Conservation (phyloP, 169 alveolate genomes). For the Amoebophrya sp. region DNA sequence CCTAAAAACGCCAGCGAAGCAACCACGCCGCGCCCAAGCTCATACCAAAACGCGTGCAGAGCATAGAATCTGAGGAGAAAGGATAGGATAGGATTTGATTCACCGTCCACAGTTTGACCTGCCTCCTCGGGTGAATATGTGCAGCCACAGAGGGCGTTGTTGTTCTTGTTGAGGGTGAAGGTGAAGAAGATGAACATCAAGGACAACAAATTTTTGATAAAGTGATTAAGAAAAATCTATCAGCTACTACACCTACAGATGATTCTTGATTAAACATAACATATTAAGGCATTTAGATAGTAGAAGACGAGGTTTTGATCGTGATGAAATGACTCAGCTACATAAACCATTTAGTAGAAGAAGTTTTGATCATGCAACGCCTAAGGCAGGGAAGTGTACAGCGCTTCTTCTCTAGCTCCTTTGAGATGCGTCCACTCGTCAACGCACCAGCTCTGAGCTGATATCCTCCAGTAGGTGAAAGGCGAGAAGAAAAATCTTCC, state of each 20-base stretch:
- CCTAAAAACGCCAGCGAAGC: background rate
- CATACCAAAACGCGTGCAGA: slow-evolving; percentile 19
- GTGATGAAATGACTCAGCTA: background rate
- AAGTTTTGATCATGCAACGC: background rate
- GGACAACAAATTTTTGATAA: too few relatives aligned
- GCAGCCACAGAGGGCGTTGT: too few relatives aligned
- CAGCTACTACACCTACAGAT: too few relatives aligned
- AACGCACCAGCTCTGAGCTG: background rate
- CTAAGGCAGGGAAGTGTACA: background rate
- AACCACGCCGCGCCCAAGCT: background rate
- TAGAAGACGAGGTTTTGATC: background rate
- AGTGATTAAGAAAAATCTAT: too few relatives aligned
- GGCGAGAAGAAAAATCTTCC: background rate
- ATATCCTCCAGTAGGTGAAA: slow-evolving; percentile 7
- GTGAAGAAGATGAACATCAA: too few relatives aligned
- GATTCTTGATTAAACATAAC: background rate
- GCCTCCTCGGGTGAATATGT: too few relatives aligned
- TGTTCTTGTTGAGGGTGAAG: too few relatives aligned
- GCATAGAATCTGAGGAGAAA: background rate
- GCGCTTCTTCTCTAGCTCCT: background rate
- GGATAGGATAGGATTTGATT: too few relatives aligned
- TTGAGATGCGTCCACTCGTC: background rate
- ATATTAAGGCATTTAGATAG: too few relatives aligned
- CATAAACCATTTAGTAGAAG: background rate
- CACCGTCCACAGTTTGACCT: too few relatives aligned